Conservation (phyloP, 78 protist genomes). For the Protostelium mycophagum region DNA sequence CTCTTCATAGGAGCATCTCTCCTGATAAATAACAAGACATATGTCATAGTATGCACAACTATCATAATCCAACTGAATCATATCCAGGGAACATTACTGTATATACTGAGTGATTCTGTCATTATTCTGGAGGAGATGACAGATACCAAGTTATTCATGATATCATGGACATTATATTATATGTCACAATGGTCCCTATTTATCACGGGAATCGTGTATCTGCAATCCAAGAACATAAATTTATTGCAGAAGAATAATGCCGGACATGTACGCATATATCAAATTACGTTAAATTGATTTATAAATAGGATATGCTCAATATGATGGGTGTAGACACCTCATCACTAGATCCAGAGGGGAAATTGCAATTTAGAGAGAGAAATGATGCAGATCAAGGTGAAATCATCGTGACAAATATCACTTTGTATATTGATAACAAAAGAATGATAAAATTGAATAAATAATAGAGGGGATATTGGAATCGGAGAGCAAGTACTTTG, state of each 20-base stretch:
- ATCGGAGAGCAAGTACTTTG: no score
- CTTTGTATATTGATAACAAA: no score
- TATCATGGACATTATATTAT: background rate
- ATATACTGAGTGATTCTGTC: background rate
- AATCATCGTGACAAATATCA: no score
- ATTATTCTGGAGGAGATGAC: background rate
- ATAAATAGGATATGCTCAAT: no score
- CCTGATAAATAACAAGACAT: background rate
- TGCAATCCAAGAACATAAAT: background rate
- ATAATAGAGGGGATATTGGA: no score
- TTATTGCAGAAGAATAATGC: background rate
- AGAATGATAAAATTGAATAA: no score
- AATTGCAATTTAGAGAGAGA: no score
- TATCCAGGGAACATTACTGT: background rate
- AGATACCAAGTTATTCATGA: background rate
- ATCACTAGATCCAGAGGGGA: no score
- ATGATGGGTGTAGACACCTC: no score
- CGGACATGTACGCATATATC: no score
- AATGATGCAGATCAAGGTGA: no score
- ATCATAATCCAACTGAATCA: background rate
- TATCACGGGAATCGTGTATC: background rate
- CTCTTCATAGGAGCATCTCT: background rate
- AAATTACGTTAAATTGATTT: no score
- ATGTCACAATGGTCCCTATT: background rate
- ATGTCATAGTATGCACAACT: background rate